Percentiles rank a stretch among this genome's conserved stretches.
Conservation (phyloP, 768 basidiomycete genomes). For the Serendipita indica region DNA sequence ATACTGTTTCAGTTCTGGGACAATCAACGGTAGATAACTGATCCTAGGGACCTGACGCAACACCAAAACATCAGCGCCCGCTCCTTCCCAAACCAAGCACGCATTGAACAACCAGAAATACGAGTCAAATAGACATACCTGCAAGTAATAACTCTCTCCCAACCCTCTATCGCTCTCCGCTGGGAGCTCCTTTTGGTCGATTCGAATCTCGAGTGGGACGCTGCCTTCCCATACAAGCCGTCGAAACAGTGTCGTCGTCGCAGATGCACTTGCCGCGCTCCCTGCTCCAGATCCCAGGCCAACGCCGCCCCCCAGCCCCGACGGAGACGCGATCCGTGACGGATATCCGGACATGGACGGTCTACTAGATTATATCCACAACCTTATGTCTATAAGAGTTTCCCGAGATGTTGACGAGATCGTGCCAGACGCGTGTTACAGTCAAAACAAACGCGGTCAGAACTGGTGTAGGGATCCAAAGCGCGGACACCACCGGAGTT, state of each 20-base stretch:
- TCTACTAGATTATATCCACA: too few species aligned
- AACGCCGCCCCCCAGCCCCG: not conserved
- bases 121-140: conserved; percentile 20
- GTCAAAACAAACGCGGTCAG: too few species aligned
- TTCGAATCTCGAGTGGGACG: conserved; percentile 75
- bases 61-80: conserved; percentile 10
- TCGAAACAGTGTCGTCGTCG: conserved; percentile 70
- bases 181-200: conserved; percentile 79
- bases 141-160: conserved; percentile 70
- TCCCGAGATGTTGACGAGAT: too few species aligned
- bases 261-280: conserved; percentile 26
- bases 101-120: conserved; percentile 14
- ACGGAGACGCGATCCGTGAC: not conserved
- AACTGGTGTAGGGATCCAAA: too few species aligned
- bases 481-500: too few species aligned
- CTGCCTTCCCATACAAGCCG: conserved; percentile 84
- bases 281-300: conserved; percentile 2
- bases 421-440: too few species aligned
- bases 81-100: not conserved
- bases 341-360: not conserved
- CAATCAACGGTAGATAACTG: conserved; percentile 80
- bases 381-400: too few species aligned
- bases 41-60: conserved; percentile 61
- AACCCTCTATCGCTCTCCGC: conserved; percentile 79
- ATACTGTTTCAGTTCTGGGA: conserved; percentile 78